A percentile compares a stretch with the other conserved stretches of the same genome.
Conservation (phyloP, 2,329 filamentous ascomycete species). For the Ustulina deusta region DNA sequence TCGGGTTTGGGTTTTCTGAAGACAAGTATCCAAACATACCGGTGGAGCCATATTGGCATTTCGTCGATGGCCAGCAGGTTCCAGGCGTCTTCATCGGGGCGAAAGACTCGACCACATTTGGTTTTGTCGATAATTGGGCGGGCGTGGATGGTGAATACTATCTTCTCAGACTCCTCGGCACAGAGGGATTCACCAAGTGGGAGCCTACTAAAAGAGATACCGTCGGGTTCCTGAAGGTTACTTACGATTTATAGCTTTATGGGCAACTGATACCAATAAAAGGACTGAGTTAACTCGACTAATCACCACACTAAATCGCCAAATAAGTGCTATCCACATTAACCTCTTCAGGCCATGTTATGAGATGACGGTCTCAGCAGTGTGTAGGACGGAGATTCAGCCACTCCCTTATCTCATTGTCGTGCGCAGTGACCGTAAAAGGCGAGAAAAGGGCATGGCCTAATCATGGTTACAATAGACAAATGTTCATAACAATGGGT, state of each 20-base stretch:
- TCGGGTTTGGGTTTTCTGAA: conserved; percentile 37
- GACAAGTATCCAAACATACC: conserved; percentile 29
- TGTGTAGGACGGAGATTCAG: background rate
- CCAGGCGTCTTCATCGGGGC: conserved; percentile 37
- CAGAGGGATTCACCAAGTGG: conserved; percentile 27
- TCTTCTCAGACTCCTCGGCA: conserved; percentile 35
- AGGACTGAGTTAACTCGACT: background rate
- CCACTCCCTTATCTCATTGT: background rate
- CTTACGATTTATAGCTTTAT: conserved; percentile 19
- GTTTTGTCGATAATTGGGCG: conserved; percentile 34
- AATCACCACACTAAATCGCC: background rate
- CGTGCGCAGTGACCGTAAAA: background rate
- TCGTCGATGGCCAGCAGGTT: conserved; percentile 35
- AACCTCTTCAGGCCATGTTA: background rate
- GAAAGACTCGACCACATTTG: conserved; percentile 28
- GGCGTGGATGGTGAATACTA: conserved; percentile 37
- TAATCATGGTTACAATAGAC: background rate
- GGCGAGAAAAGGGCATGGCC: background rate
- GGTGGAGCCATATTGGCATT: conserved; percentile 37
- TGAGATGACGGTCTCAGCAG: background rate
- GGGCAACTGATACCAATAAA: background rate
- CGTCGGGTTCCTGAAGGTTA: conserved; percentile 34
- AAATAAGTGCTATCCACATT: no score
- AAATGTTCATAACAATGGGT: background rate
- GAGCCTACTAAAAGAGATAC: conserved; percentile 31